These are phyloP conservation scores for Grammothele lineata DNA, from an alignment of 768 basidiomycete genomes.

Conservation along the genomic window DNA sequence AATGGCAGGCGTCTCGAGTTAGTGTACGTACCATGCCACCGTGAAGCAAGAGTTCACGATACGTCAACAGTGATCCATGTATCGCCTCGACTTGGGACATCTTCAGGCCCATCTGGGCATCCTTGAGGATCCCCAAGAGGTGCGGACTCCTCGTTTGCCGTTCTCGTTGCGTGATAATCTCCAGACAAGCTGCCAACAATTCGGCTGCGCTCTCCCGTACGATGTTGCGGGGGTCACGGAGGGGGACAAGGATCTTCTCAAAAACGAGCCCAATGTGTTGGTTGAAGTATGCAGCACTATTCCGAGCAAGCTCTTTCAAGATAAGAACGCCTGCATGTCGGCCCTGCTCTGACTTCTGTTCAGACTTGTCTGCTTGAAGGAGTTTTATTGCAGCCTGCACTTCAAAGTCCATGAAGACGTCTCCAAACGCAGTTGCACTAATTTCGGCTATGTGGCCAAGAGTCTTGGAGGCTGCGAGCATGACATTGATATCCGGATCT, in stretches of 20 bases:
- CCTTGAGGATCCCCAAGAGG: constrained; percentile 78
- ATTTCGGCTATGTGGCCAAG: constrained; percentile 83
- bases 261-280: constrained; percentile 84
- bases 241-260: constrained; percentile 87
- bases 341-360: constrained; percentile 71
- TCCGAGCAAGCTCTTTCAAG: constrained; percentile 86
- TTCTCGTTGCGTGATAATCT: constrained; percentile 77
- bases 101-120: constrained; percentile 81
- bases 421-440: constrained; percentile 79
- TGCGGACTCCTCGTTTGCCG: constrained; percentile 62
- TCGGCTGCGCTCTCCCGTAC: constrained; percentile 93
- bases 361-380: constrained; percentile 69
- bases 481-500: constrained; percentile 87
- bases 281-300: constrained; percentile 85
- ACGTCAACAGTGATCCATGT: constrained; percentile 88
- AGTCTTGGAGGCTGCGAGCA: constrained; percentile 92
- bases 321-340: constrained; percentile 94
- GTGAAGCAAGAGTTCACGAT: constrained; percentile 85
- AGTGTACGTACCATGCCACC: constrained; percentile 78
- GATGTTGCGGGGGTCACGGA: constrained; percentile 85
- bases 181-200: constrained; percentile 87
- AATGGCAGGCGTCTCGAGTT: too few species aligned
- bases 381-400: constrained; percentile 80
- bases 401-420: constrained; percentile 86
- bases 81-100: constrained; percentile 81